Evolutionary conservation across 2,329 filamentous ascomycete genomes (phyloP).

Genomic region (Pseudogymnoascus sp.): DNA sequence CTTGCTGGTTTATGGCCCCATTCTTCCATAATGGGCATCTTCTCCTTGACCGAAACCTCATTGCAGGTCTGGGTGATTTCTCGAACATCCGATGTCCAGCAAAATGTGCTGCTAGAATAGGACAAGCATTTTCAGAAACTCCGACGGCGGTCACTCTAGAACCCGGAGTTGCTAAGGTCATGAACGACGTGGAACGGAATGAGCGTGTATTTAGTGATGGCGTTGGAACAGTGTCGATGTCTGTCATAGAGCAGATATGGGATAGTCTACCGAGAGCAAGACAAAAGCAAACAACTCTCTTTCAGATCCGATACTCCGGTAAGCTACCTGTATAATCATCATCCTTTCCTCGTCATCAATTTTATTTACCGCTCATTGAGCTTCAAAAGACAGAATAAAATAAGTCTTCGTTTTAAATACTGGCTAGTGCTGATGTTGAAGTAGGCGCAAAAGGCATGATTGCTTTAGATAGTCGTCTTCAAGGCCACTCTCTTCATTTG

Average conservation of each 20-base stretch:
- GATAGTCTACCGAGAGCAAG: conserved; percentile 38
- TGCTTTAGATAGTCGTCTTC: conserved; percentile 53
- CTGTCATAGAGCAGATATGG: conserved; percentile 54
- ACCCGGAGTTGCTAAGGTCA: conserved; percentile 25
- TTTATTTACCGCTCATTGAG: too few relatives aligned
- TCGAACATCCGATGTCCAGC: conserved; percentile 42
- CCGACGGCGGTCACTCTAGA: conserved; percentile 49
- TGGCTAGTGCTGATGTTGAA: conserved; percentile 9
- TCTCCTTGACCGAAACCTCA: conserved; percentile 32
- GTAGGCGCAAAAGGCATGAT: conserved; percentile 69
- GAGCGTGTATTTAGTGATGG: conserved; percentile 67
- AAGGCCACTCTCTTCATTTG: conserved; percentile 50
- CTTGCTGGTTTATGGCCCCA: conserved; percentile 56
- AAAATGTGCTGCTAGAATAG: conserved; percentile 50
- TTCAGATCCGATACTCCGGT: conserved; percentile 67
- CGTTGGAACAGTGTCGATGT: conserved; percentile 61
- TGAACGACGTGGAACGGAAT: conserved; percentile 45
- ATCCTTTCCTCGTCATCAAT: neutral
- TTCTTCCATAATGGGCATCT: conserved; percentile 30
- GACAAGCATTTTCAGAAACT: conserved; percentile 67
- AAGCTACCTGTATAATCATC: conserved; percentile 15
- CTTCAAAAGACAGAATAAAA: neutral
- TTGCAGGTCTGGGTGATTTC: conserved; percentile 41
- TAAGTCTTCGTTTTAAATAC: neutral
- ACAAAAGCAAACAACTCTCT: conserved; percentile 48